Evolutionary conservation across 805 yeast species (phyloP).

Genomic region (Zygoascus tannicola): DNA sequence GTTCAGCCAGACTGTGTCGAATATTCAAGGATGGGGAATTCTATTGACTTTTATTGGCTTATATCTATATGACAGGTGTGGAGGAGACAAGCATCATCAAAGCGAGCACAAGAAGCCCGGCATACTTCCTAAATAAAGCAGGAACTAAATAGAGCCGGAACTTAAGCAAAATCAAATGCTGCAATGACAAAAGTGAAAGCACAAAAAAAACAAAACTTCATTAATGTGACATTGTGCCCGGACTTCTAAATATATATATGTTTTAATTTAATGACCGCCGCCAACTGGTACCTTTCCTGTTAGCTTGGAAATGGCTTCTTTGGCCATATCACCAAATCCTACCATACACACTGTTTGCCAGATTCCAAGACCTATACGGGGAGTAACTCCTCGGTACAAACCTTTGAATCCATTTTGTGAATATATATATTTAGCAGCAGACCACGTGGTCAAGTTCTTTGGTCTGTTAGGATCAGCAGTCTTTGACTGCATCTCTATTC

Average conservation of each 20-base stretch:
- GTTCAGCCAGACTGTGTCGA: slow-evolving; percentile 38
- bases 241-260: background rate
- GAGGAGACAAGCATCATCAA: slow-evolving; percentile 25
- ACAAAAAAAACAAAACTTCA: slow-evolving; percentile 3
- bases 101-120: background rate
- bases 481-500: slow-evolving; percentile 97
- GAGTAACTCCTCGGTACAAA: slow-evolving; percentile 91
- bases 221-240: too few species aligned
- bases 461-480: slow-evolving; percentile 95
- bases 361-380: slow-evolving; percentile 90
- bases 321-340: slow-evolving; percentile 91
- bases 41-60: slow-evolving; percentile 32
- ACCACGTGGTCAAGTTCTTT: slow-evolving; percentile 68
- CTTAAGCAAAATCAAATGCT: slow-evolving; percentile 2
- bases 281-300: slow-evolving; percentile 51
- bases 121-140: background rate
- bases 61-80: slow-evolving; percentile 34
- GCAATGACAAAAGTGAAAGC: slow-evolving; percentile 2
- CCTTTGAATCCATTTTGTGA: slow-evolving; percentile 77
- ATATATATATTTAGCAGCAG: slow-evolving; percentile 78
- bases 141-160: too few species aligned
- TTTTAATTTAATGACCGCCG: slow-evolving; percentile 25
- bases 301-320: slow-evolving; percentile 52
- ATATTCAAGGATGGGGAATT: slow-evolving; percentile 34
- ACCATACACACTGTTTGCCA: slow-evolving; percentile 99